Evolutionary conservation across 352 stramenopile genomes (phyloP), one percentile per base, ranked within the genome.

Genomic region (Globisporangium uncinulatum): DNA sequence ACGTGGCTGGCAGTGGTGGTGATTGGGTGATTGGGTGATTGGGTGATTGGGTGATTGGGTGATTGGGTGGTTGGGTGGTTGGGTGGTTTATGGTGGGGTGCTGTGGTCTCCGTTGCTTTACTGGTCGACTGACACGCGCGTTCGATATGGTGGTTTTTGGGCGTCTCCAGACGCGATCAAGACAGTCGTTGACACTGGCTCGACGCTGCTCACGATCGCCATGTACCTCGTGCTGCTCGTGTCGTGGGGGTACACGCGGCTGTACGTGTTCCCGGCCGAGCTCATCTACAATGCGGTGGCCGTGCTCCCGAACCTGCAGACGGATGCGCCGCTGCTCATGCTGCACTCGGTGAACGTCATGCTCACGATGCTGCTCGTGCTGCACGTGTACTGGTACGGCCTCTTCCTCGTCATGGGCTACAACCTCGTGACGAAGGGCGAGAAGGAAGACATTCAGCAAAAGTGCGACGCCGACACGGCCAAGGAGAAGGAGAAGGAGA

Each of bases 161-260:
- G 24, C 24, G 34, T 58, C 17, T 37, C 21, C 52, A 87, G 79
- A 89, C 49, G 74, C 59, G 7, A 87, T 89, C 64, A 89, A 89
- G 70, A 71, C 70, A 43, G 66, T 85, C 50, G 79, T 89, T 49
- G 79, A 89, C 62, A 74, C 66, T 3, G 66, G 66, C 32, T 67
- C 64, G 48, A 77, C 69, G n/a, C 51, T 49, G 45, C 54, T 77
- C 11, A 62, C 65, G 17, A 36, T 77, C 46, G 47, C 67, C n/a
- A 65, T 74, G 59, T 77, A 77, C 54, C 11, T 70, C 7, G 48
- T 55, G 37, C 59, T 77, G 54, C 62, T 77, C 14, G 66, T 59
- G 49, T 66, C 69, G 43, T 77, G 69, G 69, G 69, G 42, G 11
- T 77, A 71, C 57, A 64, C 67, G 47, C 69, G 69, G 1, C 56